phyloP scores from a whole-genome alignment of 805 yeast genomes.

The Phaffomyces opuntiae region DNA sequence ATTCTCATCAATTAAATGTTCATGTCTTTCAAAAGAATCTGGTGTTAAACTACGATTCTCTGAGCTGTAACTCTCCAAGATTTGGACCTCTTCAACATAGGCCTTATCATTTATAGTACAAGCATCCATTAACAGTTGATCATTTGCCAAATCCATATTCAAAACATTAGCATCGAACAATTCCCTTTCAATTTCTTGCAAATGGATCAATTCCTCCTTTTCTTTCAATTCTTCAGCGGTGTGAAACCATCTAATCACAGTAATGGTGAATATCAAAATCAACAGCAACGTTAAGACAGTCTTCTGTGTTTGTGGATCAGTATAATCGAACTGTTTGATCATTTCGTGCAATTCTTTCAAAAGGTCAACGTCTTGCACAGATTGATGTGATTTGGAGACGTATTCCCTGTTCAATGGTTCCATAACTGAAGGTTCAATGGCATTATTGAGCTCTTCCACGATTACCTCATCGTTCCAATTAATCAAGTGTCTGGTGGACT shows the following conservation, averaged over 20 bases:
- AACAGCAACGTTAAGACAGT: not conserved
- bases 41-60: not conserved
- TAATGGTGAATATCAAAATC: not conserved
- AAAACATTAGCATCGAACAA: not conserved
- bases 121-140: not conserved
- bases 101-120: constrained; percentile 7
- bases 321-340: not conserved
- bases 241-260: not conserved
- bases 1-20: constrained; percentile 10
- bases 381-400: not conserved
- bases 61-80: constrained; percentile 3
- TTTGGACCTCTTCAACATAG: constrained; percentile 4
- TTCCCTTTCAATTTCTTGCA: not conserved
- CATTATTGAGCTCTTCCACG: not conserved
- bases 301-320: not conserved
- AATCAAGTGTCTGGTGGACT: not conserved
- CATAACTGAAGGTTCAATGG: too few species aligned
- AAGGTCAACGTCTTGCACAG: not conserved
- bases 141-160: not conserved
- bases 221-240: not conserved
- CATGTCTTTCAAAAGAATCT: constrained; percentile 20
- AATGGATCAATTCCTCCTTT: not conserved
- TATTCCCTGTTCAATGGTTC: not conserved
- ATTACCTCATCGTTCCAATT: not conserved
- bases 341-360: not conserved